Evolutionary conservation across 176 grass and related monocot genomes (phyloP), one percentile per base, ranked within the genome.

Genomic region (Zoysia japonica): DNA sequence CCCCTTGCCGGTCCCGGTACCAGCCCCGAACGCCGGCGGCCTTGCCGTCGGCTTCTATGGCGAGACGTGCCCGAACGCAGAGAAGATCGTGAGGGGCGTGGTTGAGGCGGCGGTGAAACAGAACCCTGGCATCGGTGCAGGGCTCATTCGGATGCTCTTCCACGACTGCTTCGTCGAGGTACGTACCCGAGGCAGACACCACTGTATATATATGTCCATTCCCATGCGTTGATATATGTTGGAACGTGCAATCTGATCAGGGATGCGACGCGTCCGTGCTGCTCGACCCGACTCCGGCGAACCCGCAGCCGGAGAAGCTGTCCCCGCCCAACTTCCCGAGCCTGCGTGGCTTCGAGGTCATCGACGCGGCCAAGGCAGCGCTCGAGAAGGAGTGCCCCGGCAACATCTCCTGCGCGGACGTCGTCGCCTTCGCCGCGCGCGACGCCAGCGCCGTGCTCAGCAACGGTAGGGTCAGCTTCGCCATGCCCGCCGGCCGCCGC

Each of bases 131-230:
- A 2, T 61, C 42, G 91, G 78, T 19, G 91, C 85, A 3, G 82
- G 82, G 3, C 47, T 90, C 16, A 76, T 90, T 71, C 75, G 91
- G 19, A 55, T 93, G 85, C 37, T 20, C 19, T 93, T 93, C 83
- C 91, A 93, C 38, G 91, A 93, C 59, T 93, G 91, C 79, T 93
- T 93, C 61, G 88, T 94, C 45, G 60, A 65, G 82, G 90, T 88
- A 35, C 53, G 57, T 28, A 28, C 28, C 28, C 28, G 28, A 28
- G 28, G 28, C 28, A 28, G 28, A 28, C 28, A 28, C 28, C 28
- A 28, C 28, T 28, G 28, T 28, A 28, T 28, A 28, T 28, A 28
- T 28, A 28, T 28, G 28, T 28, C 28, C 28, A 28, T 28, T 28
- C 28, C 28, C 28, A 28, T 28, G 28, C 28, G 28, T 28, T 28